Evolutionary conservation across 129 eudicot genomes (phyloP).

Genomic region (Glebionis coronaria): DNA sequence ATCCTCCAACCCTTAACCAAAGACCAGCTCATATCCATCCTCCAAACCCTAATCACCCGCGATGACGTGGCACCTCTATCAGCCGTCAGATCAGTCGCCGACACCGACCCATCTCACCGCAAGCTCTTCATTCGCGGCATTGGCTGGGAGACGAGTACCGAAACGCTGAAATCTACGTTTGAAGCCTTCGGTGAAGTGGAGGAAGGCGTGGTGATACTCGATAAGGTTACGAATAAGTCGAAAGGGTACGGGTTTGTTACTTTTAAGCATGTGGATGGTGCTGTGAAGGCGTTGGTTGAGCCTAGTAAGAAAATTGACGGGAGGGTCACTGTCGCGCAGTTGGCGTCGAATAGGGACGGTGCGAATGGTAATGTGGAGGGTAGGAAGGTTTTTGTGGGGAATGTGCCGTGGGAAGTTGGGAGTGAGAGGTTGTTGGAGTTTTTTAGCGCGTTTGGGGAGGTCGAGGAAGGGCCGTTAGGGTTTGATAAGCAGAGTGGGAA

Average conservation of each 20-base stretch:
- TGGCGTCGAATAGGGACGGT: constrained; percentile 56
- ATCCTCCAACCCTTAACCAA: too few species aligned
- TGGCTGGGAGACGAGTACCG: too few species aligned
- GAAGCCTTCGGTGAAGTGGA: constrained; percentile 78
- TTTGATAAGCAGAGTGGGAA: constrained; percentile 84
- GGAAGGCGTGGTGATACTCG: constrained; percentile 76
- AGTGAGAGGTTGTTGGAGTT: constrained; percentile 57
- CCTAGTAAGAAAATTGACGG: constrained; percentile 95
- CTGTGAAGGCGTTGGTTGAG: constrained; percentile 57
- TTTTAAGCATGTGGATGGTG: constrained; percentile 77
- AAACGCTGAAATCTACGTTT: too few species aligned
- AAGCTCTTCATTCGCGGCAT: too few species aligned
- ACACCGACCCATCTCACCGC: too few species aligned
- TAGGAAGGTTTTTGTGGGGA: constrained; percentile 90
- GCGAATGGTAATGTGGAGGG: constrained; percentile 45
- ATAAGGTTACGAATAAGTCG: constrained; percentile 58
- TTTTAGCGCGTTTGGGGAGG: constrained; percentile 68
- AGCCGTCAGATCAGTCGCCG: too few species aligned
- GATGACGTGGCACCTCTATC: too few species aligned
- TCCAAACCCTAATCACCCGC: too few species aligned
- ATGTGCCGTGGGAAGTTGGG: constrained; percentile 70
- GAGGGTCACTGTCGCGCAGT: constrained; percentile 72
- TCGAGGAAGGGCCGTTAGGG: constrained; percentile 93
- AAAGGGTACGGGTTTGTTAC: constrained; percentile 93
- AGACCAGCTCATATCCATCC: too few species aligned